Conservation (phyloP, 768 basidiomycete species). For the Agaricus blazei region DNA sequence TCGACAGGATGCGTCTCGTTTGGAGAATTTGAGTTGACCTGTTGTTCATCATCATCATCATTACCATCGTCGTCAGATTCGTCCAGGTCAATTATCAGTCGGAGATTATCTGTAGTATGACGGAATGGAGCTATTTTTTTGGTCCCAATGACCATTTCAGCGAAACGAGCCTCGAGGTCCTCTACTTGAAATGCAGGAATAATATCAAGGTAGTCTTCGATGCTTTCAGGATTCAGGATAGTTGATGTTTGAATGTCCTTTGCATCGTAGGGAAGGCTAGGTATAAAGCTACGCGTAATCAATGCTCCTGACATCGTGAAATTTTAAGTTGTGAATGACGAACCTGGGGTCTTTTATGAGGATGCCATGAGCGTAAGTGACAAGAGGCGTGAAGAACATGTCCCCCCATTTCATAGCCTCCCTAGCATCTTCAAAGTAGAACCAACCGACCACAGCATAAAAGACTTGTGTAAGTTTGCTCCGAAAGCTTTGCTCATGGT, state of each 20-base stretch:
- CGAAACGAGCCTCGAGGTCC: conserved; percentile 1
- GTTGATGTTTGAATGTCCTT: conserved; percentile 9
- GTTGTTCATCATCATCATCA: not conserved
- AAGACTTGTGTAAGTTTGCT: conserved; percentile 10
- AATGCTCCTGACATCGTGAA: not conserved
- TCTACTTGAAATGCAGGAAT: not conserved
- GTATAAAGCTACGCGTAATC: conserved; percentile 2
- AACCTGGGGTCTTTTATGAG: conserved; percentile 9
- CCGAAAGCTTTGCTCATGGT: not conserved
- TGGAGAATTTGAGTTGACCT: not conserved
- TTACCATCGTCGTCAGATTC: not conserved
- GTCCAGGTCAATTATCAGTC: not conserved
- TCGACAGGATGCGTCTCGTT: not conserved
- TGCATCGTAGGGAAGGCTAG: conserved; percentile 6
- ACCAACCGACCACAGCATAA: conserved; percentile 22
- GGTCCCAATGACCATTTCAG: not conserved
- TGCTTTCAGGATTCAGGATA: conserved; percentile 1
- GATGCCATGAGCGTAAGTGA: conserved; percentile 15
- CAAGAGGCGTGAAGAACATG: conserved; percentile 16
- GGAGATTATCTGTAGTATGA: not conserved
- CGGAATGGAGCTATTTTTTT: not conserved
- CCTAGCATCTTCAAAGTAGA: conserved; percentile 14
- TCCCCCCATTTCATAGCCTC: conserved; percentile 17
- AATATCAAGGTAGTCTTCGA: not conserved
- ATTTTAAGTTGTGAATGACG: not conserved